A percentile compares a stretch with the other conserved stretches of the same genome.
Evolutionary conservation across 2,329 filamentous ascomycete genomes (phyloP).

Genomic region (Xylariales sp.): DNA sequence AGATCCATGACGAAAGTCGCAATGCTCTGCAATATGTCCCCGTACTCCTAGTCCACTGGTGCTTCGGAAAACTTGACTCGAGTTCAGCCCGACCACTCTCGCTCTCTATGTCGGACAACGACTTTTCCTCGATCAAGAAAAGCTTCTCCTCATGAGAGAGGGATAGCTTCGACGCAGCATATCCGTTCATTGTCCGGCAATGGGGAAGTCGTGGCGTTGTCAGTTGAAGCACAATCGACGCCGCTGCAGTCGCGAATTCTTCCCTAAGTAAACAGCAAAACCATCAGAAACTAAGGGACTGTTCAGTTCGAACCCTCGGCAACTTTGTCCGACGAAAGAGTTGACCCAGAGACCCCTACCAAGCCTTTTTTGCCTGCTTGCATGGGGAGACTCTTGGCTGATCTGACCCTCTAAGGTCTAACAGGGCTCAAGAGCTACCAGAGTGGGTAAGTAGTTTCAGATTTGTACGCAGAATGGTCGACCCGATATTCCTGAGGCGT

Average conservation of each 20-base stretch:
- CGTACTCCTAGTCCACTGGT: slow-evolving; percentile 28
- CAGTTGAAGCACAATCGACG: background rate
- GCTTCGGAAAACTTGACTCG: slow-evolving; percentile 28
- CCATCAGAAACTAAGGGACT: background rate
- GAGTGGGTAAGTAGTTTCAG: no score
- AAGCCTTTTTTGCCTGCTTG: slow-evolving; percentile 2
- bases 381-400: slow-evolving; percentile 5
- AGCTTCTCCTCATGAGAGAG: slow-evolving; percentile 40
- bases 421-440: no score
- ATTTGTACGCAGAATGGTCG: no score
- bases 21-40: slow-evolving; percentile 23
- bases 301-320: background rate
- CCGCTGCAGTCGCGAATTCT: background rate
- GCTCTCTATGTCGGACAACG: slow-evolving; percentile 39
- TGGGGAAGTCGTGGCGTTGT: slow-evolving; percentile 10
- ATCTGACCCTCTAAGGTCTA: no score
- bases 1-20: slow-evolving; percentile 30
- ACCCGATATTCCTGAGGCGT: no score
- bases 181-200: slow-evolving; percentile 36
- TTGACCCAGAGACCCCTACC: background rate
- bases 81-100: slow-evolving; percentile 33
- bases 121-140: slow-evolving; percentile 39
- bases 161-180: slow-evolving; percentile 29
- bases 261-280: background rate
- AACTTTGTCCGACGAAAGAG: slow-evolving; percentile 9